Evolutionary conservation across 106 monocot genomes (phyloP), one percentile per base, ranked within the genome.

Genomic region (Dioscorea alata): DNA sequence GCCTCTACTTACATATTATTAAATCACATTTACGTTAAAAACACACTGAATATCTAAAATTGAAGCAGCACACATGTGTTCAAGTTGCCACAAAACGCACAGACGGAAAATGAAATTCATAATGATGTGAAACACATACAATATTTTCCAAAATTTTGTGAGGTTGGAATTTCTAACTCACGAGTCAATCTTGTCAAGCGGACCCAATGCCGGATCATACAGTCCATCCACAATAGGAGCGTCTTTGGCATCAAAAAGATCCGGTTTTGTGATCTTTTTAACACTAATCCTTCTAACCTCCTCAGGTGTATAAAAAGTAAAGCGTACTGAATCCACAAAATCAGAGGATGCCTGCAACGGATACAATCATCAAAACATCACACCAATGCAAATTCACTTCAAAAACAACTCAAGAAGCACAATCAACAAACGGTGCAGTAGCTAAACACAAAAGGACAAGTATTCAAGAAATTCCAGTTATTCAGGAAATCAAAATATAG

Each of bases 121-220:
- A 15, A 15, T 1, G 13, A 66, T 48, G 18, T 23, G 31, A 54
- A 28, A 9, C 1, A 58, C 49, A 51, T 32, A 19, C 4, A 19
- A 67, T 14, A 65, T 5, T 65, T 13, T 34, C 13, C 16, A 16
- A 16, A 15, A 76, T 53, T 7, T 54, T 50, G 9, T 69, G 70
- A 64, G 49, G 52, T 15, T 14, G 33, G 23, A 77, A 62, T n/a
- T 56, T 20, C 17, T 13, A 63, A 80, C 82, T 89, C 31, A 89
- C 89, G 75, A 51, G 53, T 89, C 89, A 18, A 62, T 69, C 16
- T 77, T 75, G 12, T 70, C 77, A 16, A 83, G 19, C 0, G 89
- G 85, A 14, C 89, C 89, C 61, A 89, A 17, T 3, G 89, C 82
- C 2, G 78, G 75, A 23, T 89, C 89, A 48, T 80, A 77, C 31